phyloP scores from a whole-genome alignment of 345 rosid species.

The Pseudoturritis turrita region DNA sequence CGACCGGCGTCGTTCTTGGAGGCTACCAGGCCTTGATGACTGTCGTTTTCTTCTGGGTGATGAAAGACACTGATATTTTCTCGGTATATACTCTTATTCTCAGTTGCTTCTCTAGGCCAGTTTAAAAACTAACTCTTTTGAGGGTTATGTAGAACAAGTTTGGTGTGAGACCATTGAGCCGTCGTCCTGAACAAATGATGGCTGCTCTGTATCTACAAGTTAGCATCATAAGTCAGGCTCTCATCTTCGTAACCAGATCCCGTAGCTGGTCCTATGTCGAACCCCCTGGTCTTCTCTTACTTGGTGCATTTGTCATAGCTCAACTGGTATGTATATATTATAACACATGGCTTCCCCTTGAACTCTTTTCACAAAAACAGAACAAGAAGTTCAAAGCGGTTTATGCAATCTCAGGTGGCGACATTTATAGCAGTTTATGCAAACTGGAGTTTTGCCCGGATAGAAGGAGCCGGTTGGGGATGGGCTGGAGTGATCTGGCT shows the following conservation, averaged over 20 bases:
- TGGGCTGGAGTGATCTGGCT: conserved; percentile 98
- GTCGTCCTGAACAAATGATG: conserved; percentile 47
- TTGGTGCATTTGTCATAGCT: conserved; percentile 57
- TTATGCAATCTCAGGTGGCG: conserved; percentile 47
- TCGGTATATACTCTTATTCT: conserved; percentile 41
- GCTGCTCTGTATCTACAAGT: conserved; percentile 87
- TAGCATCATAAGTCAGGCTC: conserved; percentile 83
- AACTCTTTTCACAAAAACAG: background rate
- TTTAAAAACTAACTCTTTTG: conserved; percentile 2
- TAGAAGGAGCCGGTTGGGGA: conserved; percentile 83
- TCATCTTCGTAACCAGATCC: conserved; percentile 83
- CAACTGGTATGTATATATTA: conserved; percentile 56
- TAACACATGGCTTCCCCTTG: background rate
- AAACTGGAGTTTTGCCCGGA: conserved; percentile 63
- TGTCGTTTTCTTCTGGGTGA: conserved; percentile 74
- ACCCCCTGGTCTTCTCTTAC: conserved; percentile 70
- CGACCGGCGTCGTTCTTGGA: conserved; percentile 80
- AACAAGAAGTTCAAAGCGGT: background rate
- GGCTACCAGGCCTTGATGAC: conserved; percentile 83
- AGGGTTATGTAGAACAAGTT: conserved; percentile 45
- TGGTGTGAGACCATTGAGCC: conserved; percentile 42
- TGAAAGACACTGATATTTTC: conserved; percentile 69
- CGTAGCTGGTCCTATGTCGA: conserved; percentile 84
- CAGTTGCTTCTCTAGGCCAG: background rate
- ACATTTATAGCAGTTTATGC: conserved; percentile 83